These are phyloP conservation scores for Mrakiaceae sp. DNA, from an alignment of 1,284 basidiomycete genomes.

Conservation along the genomic window DNA sequence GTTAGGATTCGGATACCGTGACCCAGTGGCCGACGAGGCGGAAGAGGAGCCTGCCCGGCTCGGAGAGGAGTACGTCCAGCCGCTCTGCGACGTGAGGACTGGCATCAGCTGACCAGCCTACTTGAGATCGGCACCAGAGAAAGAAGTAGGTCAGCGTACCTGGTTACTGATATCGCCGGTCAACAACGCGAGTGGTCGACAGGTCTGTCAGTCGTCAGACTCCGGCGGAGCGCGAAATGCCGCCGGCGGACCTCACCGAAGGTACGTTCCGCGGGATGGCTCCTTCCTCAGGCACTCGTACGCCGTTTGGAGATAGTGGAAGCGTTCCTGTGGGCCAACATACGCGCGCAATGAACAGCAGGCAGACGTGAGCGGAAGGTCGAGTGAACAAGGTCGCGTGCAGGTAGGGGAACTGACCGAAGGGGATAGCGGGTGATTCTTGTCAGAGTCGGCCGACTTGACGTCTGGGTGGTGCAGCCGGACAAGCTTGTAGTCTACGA, in stretches of 20 bases:
- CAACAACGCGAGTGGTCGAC: too few species aligned
- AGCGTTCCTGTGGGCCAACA: neutral
- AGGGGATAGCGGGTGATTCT: neutral
- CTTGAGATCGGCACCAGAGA: too few species aligned
- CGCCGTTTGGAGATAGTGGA: conserved; percentile 4
- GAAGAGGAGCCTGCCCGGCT: too few species aligned
- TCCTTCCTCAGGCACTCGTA: conserved; percentile 8
- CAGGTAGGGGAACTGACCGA: neutral
- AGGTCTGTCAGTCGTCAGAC: too few species aligned
- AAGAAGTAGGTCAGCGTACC: too few species aligned
- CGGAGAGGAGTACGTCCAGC: too few species aligned
- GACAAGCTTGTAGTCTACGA: conserved; percentile 10
- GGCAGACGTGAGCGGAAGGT: neutral
- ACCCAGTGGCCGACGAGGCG: too few species aligned
- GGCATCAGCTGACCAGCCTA: too few species aligned
- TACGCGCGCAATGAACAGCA: neutral
- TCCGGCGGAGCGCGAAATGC: neutral
- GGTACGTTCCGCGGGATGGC: neutral
- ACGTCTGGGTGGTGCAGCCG: conserved; percentile 8
- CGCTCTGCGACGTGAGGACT: too few species aligned
- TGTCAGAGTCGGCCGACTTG: neutral
- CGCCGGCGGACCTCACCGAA: neutral
- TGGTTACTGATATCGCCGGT: too few species aligned
- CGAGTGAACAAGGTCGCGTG: neutral
- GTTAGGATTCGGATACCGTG: too few species aligned